Conservation (phyloP, 306 rosid genomes). For the Coriaria nepalensis region DNA sequence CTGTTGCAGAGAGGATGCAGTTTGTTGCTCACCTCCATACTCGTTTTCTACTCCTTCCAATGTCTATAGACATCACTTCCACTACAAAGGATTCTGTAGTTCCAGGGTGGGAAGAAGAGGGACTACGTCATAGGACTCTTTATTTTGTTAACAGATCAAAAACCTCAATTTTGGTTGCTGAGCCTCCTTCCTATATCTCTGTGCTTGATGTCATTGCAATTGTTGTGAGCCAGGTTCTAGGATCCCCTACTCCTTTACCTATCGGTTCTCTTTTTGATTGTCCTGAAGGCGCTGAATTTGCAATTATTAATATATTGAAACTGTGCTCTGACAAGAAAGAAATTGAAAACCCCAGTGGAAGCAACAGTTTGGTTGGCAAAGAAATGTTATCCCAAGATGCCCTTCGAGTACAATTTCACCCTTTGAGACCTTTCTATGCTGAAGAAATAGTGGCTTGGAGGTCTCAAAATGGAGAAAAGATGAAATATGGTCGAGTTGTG, state of each 20-base stretch:
- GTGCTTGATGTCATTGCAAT: slow-evolving; percentile 66
- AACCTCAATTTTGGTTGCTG: slow-evolving; percentile 59
- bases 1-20: slow-evolving; percentile 64
- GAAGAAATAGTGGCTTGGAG: slow-evolving; percentile 99
- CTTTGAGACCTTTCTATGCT: slow-evolving; percentile 81
- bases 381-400: slow-evolving; percentile 85
- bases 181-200: slow-evolving; percentile 72
- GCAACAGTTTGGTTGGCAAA: slow-evolving; percentile 51
- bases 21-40: slow-evolving; percentile 72
- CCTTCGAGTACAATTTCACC: slow-evolving; percentile 86
- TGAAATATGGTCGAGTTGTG: slow-evolving; percentile 71
- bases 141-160: slow-evolving; percentile 59
- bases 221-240: slow-evolving; percentile 76
- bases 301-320: slow-evolving; percentile 56
- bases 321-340: slow-evolving; percentile 77
- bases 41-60: slow-evolving; percentile 70
- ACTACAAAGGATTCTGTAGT: slow-evolving; percentile 41
- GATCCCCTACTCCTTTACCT: slow-evolving; percentile 75
- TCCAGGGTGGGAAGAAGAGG: slow-evolving; percentile 66
- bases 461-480: slow-evolving; percentile 77
- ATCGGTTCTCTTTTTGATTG: slow-evolving; percentile 68
- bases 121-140: slow-evolving; percentile 47
- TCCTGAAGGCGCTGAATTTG: slow-evolving; percentile 77
- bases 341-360: slow-evolving; percentile 42
- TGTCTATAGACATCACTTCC: slow-evolving; percentile 56